Evolutionary conservation across 352 stramenopile species (phyloP).

Genomic region (Phytopythium vexans): DNA sequence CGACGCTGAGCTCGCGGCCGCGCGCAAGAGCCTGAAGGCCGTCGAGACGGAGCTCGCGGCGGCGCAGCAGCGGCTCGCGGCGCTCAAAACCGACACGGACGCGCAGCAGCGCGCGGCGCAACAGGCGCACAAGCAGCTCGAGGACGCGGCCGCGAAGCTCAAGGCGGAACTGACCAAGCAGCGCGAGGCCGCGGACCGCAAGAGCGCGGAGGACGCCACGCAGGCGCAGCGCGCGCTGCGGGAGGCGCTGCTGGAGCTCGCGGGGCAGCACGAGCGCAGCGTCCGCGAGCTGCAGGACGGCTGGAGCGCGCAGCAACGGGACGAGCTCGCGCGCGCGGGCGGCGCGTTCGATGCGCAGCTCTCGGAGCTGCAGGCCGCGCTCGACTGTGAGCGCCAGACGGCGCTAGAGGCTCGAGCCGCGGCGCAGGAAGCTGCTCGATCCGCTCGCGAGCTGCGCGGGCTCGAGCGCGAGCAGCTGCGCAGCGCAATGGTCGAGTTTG

Average conservation of each 20-base stretch:
- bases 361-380: constrained; percentile 13
- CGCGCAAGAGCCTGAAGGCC: too few species aligned
- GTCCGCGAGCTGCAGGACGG: constrained; percentile 13
- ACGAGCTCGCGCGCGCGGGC: constrained; percentile 13
- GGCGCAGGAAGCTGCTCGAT: constrained; percentile 9
- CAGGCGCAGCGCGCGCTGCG: constrained; percentile 16
- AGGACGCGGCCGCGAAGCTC: constrained; percentile 34
- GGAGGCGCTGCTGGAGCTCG: constrained; percentile 15
- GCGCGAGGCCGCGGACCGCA: constrained; percentile 14
- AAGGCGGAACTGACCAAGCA: constrained; percentile 28
- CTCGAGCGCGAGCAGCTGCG: constrained; percentile 28
- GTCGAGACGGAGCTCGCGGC: too few species aligned
- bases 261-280: constrained; percentile 8
- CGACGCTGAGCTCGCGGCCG: too few species aligned
- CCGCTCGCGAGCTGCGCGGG: constrained; percentile 17
- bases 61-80: constrained; percentile 23
- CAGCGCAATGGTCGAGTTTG: constrained; percentile 16
- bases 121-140: constrained; percentile 39
- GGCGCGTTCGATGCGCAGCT: constrained; percentile 26
- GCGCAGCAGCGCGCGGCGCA: constrained; percentile 19
- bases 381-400: neutral
- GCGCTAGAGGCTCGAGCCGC: neutral
- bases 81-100: constrained; percentile 25
- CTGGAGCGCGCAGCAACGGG: constrained; percentile 12
- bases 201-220: constrained; percentile 18